Base-by-base conservation (phyloP, 176 grass and related monocot genomes). In the Carex pumila region DNA sequence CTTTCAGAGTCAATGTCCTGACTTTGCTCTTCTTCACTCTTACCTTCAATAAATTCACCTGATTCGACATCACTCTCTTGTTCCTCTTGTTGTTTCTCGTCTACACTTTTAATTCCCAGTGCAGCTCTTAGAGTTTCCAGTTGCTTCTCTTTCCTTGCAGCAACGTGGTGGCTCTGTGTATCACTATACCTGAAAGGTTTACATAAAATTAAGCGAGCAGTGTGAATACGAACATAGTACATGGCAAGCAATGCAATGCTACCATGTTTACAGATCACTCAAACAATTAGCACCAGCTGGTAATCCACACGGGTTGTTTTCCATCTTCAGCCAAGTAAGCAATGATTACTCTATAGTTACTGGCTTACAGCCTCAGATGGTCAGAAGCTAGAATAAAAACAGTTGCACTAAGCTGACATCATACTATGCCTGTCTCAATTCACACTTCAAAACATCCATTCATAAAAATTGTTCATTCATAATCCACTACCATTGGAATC, bases 131-230 rank as follows among this genome's bases (percentile, higher is more conserved):
- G 36, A 9, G 85, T 93, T 88, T 98, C 96, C 39, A 98, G 89
- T 67, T 98, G 96, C 76, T 89, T 93, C 85, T 95, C 91, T 84
- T 98, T 98, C 58, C 88, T 84, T 58, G 91, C 96, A 7, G 93
- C 96, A 32, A 95, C 75, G 10, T 95, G 96, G 85, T 98, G 96
- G 66, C 93, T 93, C 64, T 98, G 91, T 61, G 91, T 98, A 83
- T 79, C 89, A 0, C 61, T 49, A 88, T 88, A 95, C 84, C 96
- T 98, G 86, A 86, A 84, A 81, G 68, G 22, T 78, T 77, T 34
- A 11, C 21, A 50, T 36, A 55, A 57, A 78, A 22, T 73, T 53
- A 65, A 65, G 63, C 0, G 15, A 65, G 8, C 29, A 65, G 11
- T 29, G 22, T 50, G n/a, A n/a, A 74, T 53, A 52, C 15, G 11